Percentiles rank a stretch among this genome's conserved stretches.
These are phyloP conservation scores for Pseudocercospora eumusae DNA, from an alignment of 2,329 filamentous ascomycete genomes.

Conservation along the genomic window DNA sequence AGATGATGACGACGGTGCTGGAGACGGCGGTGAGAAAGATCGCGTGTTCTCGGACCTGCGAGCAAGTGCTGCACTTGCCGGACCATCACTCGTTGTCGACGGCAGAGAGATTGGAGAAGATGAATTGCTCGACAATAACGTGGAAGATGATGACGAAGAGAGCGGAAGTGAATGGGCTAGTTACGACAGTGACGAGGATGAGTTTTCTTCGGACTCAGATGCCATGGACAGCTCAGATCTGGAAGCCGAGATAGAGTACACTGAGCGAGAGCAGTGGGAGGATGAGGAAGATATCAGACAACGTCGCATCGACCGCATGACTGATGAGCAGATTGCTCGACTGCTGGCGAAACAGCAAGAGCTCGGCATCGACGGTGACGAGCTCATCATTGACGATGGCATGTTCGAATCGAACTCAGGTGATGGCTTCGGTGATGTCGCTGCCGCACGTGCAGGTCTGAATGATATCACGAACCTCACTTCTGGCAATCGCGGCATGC, in stretches of 20 bases:
- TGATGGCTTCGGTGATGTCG: slow-evolving; percentile 36
- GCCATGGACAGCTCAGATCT: slow-evolving; percentile 44
- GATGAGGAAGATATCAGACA: slow-evolving; percentile 47
- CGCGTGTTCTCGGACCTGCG: slow-evolving; percentile 15
- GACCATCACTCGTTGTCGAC: slow-evolving; percentile 36
- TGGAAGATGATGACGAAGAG: slow-evolving; percentile 17
- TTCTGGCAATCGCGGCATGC: slow-evolving; percentile 28
- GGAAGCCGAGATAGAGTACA: slow-evolving; percentile 38
- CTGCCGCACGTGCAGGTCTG: slow-evolving; percentile 37
- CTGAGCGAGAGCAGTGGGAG: slow-evolving; percentile 41
- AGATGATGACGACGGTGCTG: slow-evolving; percentile 28
- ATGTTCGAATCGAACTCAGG: slow-evolving; percentile 24
- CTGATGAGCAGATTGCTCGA: slow-evolving; percentile 64
- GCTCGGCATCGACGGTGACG: slow-evolving; percentile 61
- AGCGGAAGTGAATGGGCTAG: slow-evolving; percentile 26
- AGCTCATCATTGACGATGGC: slow-evolving; percentile 58
- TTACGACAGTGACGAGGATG: slow-evolving; percentile 32
- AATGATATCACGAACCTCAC: slow-evolving; percentile 32
- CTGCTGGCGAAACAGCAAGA: slow-evolving; percentile 64
- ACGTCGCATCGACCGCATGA: slow-evolving; percentile 45
- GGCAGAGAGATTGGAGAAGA: slow-evolving; percentile 36
- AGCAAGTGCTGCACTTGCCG: slow-evolving; percentile 20
- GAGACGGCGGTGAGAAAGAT: slow-evolving; percentile 16
- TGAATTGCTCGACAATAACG: slow-evolving; percentile 30
- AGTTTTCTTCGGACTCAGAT: slow-evolving; percentile 40